Conservation (phyloP, 768 basidiomycete genomes). For the Rhizopogon vesiculosus region DNA sequence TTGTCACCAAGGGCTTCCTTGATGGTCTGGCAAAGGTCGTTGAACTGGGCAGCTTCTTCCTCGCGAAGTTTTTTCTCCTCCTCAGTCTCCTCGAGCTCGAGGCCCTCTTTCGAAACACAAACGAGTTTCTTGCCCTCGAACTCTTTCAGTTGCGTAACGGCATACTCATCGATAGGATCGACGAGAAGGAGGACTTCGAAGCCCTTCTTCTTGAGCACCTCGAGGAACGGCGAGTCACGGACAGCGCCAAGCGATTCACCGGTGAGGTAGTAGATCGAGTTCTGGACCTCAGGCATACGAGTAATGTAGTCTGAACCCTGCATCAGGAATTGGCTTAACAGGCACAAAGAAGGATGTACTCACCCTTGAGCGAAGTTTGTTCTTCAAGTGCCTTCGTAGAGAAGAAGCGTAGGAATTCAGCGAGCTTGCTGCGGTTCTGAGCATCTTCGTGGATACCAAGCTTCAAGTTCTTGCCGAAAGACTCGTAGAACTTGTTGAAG, state of each 20-base stretch:
- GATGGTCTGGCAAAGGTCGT: slow-evolving; percentile 88
- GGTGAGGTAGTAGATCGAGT: slow-evolving; percentile 98
- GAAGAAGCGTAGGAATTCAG: slow-evolving; percentile 98
- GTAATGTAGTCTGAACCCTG: slow-evolving; percentile 84
- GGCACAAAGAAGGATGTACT: slow-evolving; percentile 12
- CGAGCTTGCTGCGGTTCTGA: slow-evolving; percentile 98
- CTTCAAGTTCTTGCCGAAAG: slow-evolving; percentile 99
- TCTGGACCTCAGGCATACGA: slow-evolving; percentile 98
- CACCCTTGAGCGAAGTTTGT: slow-evolving; percentile 89
- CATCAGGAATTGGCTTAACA: not conserved
- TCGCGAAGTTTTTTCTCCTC: slow-evolving; percentile 94
- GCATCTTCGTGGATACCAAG: slow-evolving; percentile 99
- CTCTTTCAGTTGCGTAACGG: slow-evolving; percentile 97
- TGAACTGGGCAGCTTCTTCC: slow-evolving; percentile 76
- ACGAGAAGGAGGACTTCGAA: slow-evolving; percentile 97
- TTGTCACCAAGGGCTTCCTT: slow-evolving; percentile 99
- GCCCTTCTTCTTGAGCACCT: slow-evolving; percentile 99
- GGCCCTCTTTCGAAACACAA: slow-evolving; percentile 98
- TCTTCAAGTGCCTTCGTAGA: slow-evolving; percentile 93
- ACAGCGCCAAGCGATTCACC: slow-evolving; percentile 92
- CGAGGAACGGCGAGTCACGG: slow-evolving; percentile 96
- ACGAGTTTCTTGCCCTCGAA: slow-evolving; percentile 97
- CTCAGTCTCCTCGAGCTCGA: slow-evolving; percentile 98
- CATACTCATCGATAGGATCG: slow-evolving; percentile 99
- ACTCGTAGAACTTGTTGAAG: slow-evolving; percentile 94